Percentiles rank a stretch among this genome's conserved stretches.
These are phyloP conservation scores for Botrytis fabae DNA, from an alignment of 2,329 filamentous ascomycete genomes.

Conservation along the genomic window DNA sequence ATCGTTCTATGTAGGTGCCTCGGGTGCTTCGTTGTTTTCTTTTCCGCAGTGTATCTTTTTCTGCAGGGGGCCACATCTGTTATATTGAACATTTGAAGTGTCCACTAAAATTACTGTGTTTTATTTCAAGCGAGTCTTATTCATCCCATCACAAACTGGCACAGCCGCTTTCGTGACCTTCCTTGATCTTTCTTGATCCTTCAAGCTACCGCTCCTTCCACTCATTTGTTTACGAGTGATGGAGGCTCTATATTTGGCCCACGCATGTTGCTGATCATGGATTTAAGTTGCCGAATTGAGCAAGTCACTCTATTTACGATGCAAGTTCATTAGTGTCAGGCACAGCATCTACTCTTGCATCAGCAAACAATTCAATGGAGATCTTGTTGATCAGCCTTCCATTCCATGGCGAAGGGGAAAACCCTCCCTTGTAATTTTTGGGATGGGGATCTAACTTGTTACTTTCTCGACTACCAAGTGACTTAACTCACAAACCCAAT, in stretches of 20 bases:
- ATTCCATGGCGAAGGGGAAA: neutral
- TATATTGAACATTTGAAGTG: neutral
- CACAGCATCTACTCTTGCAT: conserved; percentile 23
- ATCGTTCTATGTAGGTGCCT: conserved; percentile 9
- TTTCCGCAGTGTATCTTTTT: neutral
- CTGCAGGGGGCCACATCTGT: conserved; percentile 6
- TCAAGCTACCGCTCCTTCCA: conserved; percentile 10
- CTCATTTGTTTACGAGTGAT: conserved; percentile 13
- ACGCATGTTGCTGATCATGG: conserved; percentile 15
- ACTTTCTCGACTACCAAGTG: conserved; percentile 10
- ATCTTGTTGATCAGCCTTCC: conserved; percentile 1
- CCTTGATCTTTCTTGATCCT: conserved; percentile 20
- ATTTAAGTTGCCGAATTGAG: conserved; percentile 18
- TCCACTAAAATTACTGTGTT: conserved; percentile 1
- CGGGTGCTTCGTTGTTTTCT: neutral
- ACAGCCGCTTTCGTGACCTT: conserved; percentile 18
- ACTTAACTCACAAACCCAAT: conserved; percentile 13
- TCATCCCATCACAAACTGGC: conserved; percentile 19
- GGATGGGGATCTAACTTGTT: conserved; percentile 12
- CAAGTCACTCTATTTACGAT: conserved; percentile 23
- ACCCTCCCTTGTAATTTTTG: neutral
- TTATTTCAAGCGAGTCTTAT: conserved; percentile 9
- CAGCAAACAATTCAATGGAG: conserved; percentile 12
- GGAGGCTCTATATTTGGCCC: conserved; percentile 23
- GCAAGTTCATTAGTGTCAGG: conserved; percentile 19